phyloP scores from a whole-genome alignment of 2,329 filamentous ascomycete genomes.

The Zalaria sp. region DNA sequence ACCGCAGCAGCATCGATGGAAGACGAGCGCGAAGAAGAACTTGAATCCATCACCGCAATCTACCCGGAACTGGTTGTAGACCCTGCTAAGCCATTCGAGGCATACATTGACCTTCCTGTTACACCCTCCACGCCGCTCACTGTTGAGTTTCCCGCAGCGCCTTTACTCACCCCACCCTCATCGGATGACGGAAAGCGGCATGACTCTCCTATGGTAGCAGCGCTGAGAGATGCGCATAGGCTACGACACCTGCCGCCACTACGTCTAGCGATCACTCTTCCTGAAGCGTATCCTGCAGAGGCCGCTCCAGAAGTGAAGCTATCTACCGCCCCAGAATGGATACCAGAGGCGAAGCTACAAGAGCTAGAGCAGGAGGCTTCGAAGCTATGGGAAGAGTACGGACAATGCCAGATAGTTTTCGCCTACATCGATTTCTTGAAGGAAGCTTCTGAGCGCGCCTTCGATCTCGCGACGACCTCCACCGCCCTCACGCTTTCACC shows the following conservation, averaged over 20 bases:
- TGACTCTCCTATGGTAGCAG: neutral
- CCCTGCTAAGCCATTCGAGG: conserved; percentile 29
- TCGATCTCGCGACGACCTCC: conserved; percentile 30
- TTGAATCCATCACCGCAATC: conserved; percentile 46
- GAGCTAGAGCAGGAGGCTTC: conserved; percentile 32
- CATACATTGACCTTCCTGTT: conserved; percentile 41
- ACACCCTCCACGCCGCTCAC: conserved; percentile 38
- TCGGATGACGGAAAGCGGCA: conserved; percentile 17
- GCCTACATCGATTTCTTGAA: conserved; percentile 47
- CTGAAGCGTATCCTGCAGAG: conserved; percentile 40
- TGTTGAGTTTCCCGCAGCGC: conserved; percentile 19
- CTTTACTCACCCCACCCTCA: conserved; percentile 25
- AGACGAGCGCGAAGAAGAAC: conserved; percentile 46
- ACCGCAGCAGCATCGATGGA: conserved; percentile 14
- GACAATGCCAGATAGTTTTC: conserved; percentile 41
- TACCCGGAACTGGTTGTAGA: conserved; percentile 45
- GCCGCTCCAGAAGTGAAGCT: conserved; percentile 36
- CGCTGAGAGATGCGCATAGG: neutral
- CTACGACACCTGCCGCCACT: conserved; percentile 39
- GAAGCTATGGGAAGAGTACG: conserved; percentile 46
- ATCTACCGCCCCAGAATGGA: conserved; percentile 37
- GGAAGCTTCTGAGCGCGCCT: conserved; percentile 41
- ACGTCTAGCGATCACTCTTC: conserved; percentile 36
- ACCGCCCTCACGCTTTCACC: conserved; percentile 33
- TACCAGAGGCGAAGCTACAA: conserved; percentile 30